Percentiles rank a stretch among this genome's conserved stretches.
phyloP scores from a whole-genome alignment of 163 green algal genomes.

The Botryococcus braunii region DNA sequence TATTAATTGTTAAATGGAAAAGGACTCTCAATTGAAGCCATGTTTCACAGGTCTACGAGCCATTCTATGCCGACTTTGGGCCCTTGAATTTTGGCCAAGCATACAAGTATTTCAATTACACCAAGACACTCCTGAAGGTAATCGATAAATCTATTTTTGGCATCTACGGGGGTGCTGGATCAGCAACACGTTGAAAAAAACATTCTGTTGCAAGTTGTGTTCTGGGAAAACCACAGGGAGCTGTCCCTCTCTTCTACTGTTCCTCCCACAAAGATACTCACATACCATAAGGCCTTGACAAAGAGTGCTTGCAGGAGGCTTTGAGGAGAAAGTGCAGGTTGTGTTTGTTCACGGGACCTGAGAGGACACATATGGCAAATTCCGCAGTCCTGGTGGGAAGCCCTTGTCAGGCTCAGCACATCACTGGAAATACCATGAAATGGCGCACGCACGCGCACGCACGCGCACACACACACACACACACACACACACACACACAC shows the following conservation, averaged over 20 bases:
- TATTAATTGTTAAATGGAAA: not conserved
- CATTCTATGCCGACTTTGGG: conserved; percentile 89
- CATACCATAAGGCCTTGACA: not conserved
- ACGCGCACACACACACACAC: not conserved
- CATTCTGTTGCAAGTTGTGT: not conserved
- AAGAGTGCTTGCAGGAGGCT: conserved; percentile 38
- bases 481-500: not conserved
- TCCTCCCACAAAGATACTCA: not conserved
- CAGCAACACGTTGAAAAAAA: too few species aligned
- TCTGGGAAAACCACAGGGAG: conserved; percentile 2
- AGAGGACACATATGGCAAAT: conserved; percentile 63
- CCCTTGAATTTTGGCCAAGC: conserved; percentile 79
- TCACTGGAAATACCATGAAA: not conserved
- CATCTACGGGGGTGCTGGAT: too few species aligned
- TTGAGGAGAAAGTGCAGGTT: conserved; percentile 37
- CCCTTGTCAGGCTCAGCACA: conserved; percentile 1
- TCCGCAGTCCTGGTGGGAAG: conserved; percentile 62
- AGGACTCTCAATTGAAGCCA: not conserved
- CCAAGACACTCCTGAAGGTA: conserved; percentile 53
- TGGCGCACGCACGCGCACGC: not conserved
- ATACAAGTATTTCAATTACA: conserved; percentile 66
- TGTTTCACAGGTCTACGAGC: conserved; percentile 60
- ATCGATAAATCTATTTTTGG: too few species aligned
- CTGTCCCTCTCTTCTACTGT: not conserved
- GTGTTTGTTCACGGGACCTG: conserved; percentile 55